phyloP scores from a whole-genome alignment of 2,329 filamentous ascomycete genomes.

The Alternaria arbusti region DNA sequence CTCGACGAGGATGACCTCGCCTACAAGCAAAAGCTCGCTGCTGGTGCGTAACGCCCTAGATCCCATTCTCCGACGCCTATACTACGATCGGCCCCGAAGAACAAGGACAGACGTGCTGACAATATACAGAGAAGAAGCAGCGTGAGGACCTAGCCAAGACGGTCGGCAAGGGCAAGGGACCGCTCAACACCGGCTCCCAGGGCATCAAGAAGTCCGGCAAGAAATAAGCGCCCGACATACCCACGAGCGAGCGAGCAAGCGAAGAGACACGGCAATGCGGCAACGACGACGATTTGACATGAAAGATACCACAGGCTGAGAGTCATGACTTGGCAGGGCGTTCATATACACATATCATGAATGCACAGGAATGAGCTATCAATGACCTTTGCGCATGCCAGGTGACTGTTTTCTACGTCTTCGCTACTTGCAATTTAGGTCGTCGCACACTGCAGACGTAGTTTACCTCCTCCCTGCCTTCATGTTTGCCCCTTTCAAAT shows the following conservation, averaged over 20 bases:
- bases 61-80: neutral
- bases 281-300: constrained; percentile 23
- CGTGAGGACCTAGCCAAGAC: constrained; percentile 73
- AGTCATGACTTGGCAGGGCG: constrained; percentile 29
- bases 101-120: constrained; percentile 1
- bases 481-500: constrained; percentile 8
- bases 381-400: neutral
- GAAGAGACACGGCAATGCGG: neutral
- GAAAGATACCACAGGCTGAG: constrained; percentile 37
- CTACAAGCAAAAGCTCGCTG: constrained; percentile 81
- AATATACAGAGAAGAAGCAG: constrained; percentile 63
- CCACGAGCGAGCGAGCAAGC: neutral
- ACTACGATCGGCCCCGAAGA: neutral
- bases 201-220: constrained; percentile 99
- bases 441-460: neutral
- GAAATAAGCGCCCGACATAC: constrained; percentile 64
- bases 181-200: constrained; percentile 80
- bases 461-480: neutral
- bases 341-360: constrained; percentile 23
- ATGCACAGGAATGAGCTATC: constrained; percentile 23
- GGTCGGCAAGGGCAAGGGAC: constrained; percentile 80
- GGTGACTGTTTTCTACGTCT: neutral
- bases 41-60: constrained; percentile 65
- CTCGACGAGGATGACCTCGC: constrained; percentile 87
- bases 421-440: neutral